Evolutionary conservation across 352 stramenopile species (phyloP), one percentile per base, ranked within the genome.

Genomic region (Pythium brachiatum): DNA sequence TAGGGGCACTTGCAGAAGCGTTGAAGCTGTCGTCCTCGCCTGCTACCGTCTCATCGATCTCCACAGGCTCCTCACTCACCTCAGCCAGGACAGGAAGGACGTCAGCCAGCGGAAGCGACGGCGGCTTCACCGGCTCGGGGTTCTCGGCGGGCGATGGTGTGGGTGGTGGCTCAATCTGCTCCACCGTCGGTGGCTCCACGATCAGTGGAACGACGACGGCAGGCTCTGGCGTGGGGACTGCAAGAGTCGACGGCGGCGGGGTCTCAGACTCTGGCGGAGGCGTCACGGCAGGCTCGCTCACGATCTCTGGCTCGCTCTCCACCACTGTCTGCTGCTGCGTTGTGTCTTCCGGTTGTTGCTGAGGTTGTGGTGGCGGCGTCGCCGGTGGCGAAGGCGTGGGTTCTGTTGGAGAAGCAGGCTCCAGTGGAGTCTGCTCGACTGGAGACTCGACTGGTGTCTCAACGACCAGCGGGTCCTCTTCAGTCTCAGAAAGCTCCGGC

Each of bases 271-370:
- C 51, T 31, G 51, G 51, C 16, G 20, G 29, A 47, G 51, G 29
- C 20, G 48, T 5, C 29, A 21, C 20, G 31, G 21, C 29, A 34
- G 11, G 31, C 21, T 27, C 51, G 12, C 26, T 48, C 12, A 46
- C 15, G 20, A 69, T 34, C 15, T 64, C 62, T 0, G 55, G 50
- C 23, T 69, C 62, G 11, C 1, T 20, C 3, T 32, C 51, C 6
- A 25, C n/a, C 20, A 36, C 23, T 27, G 15, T 12, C 4, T 4
- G 13, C 7, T 31, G 31, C 15, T 20, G 38, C 29, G 52, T 23
- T 18, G 57, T 64, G 23, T 70, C 64, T 39, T 71, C 64, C 44
- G 63, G 57, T 61, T 64, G 54, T 7, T 46, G 38, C 8, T 27
- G 21, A 50, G 43, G 20, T 20, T 50, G 43, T 18, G n/a, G 21